Base-by-base conservation (phyloP, 345 rosid species). In the Aquilaria yunnanensis region DNA sequence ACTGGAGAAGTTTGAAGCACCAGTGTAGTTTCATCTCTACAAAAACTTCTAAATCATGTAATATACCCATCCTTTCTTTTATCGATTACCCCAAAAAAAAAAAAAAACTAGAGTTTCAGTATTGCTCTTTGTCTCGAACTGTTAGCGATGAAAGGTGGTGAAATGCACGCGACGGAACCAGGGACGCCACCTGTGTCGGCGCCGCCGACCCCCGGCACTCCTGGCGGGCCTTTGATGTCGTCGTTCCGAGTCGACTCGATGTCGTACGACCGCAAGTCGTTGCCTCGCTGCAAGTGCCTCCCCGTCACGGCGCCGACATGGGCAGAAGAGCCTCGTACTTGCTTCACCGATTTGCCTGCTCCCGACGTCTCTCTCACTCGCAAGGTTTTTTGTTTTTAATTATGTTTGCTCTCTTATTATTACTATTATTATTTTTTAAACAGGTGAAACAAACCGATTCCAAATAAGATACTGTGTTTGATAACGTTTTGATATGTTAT, bases 141-240 rank as follows among this genome's bases (percentile, higher is more conserved):
- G 23, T 23, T 23, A 23, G 23, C 23, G 7, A 37, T 32, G 37
- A 4, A 52, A 46, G 57, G 71, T 37, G 47, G 41, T 57, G 43
- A 37, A 37, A 81, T 79, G 83, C 66, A 80, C 14, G 95, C 75
- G 34, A 50, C 64, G 3, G 80, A 73, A 48, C 34, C 67, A 1
- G 81, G 65, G 45, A 82, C 87, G 8, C 85, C 85, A 32, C 66
- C 79, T 51, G 87, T 67, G 10, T 85, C 96, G 7, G 85, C 99
- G 5, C 99, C 97, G 64, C 85, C 90, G 1, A 93, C 98, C 4
- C 96, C 96, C 47, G 98, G 95, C 55, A 89, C 96, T 10, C 96
- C 97, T 12, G 97, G 96, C 58, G 94, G 96, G 34, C 95, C 99
- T 33, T 70, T 94, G 74, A 81, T 94, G 49, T 62, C 95, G 30